Evolutionary conservation across 805 yeast genomes (phyloP).

Genomic region (Candida parachauliodes): DNA sequence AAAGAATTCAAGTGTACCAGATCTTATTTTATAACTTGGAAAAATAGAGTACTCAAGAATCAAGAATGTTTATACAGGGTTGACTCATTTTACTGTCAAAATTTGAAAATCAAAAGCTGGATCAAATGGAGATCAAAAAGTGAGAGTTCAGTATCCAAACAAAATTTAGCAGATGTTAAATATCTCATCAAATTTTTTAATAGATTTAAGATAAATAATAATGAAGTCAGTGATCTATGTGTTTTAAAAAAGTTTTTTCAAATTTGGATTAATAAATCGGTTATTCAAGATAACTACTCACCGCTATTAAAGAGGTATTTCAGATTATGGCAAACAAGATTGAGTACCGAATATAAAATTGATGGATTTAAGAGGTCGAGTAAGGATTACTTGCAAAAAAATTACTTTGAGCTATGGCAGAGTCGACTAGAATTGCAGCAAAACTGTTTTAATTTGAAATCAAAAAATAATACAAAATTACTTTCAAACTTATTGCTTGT

Average conservation of each 20-base stretch:
- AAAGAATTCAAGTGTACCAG: background rate
- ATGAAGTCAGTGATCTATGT: background rate
- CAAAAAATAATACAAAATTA: slow-evolving; percentile 8
- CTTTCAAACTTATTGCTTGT: slow-evolving; percentile 8
- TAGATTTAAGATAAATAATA: background rate
- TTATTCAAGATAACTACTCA: background rate
- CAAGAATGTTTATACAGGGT: background rate
- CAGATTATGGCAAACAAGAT: slow-evolving; percentile 11
- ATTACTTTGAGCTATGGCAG: slow-evolving; percentile 17
- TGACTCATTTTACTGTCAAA: background rate
- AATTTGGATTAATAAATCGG: background rate
- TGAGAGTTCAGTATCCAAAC: background rate
- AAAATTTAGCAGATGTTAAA: background rate
- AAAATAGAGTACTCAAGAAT: background rate
- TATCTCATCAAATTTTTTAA: background rate
- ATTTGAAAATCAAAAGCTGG: background rate
- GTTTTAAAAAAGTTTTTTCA: background rate
- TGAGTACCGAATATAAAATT: slow-evolving; percentile 4
- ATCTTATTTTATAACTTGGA: slow-evolving; percentile 1
- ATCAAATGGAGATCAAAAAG: background rate
- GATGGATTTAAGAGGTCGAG: slow-evolving; percentile 14
- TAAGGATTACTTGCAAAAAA: slow-evolving; percentile 11
- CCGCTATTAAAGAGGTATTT: slow-evolving; percentile 1
- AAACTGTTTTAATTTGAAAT: slow-evolving; percentile 4
- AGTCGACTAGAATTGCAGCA: slow-evolving; percentile 1